Evolutionary conservation across 352 stramenopile species (phyloP).

Genomic region (Blastocystis sp.): DNA sequence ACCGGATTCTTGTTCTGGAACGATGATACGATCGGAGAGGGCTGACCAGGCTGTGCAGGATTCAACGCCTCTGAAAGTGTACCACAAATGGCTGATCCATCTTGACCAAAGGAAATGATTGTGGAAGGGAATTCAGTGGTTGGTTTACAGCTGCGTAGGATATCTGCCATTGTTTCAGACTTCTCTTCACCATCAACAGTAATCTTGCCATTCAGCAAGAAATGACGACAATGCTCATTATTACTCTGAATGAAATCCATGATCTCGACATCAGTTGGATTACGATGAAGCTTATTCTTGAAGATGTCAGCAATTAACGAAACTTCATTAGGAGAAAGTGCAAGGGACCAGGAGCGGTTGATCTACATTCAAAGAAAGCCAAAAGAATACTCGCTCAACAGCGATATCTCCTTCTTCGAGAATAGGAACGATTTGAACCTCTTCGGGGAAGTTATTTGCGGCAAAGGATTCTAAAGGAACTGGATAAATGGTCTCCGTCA

Average conservation of each 20-base stretch:
- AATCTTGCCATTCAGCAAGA: conserved; percentile 98
- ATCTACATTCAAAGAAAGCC: background rate
- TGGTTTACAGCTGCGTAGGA: conserved; percentile 93
- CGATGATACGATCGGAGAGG: conserved; percentile 71
- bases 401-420: conserved; percentile 84
- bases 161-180: conserved; percentile 90
- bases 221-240: conserved; percentile 97
- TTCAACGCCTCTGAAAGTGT: conserved; percentile 79
- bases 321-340: conserved; percentile 70
- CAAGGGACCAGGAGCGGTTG: conserved; percentile 28
- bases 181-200: conserved; percentile 91
- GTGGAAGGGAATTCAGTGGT: conserved; percentile 81
- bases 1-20: conserved; percentile 84
- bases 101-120: conserved; percentile 98
- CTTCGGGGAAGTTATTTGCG: conserved; percentile 73
- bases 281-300: conserved; percentile 86
- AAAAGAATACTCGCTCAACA: conserved; percentile 78
- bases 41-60: conserved; percentile 70
- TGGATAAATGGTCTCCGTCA: conserved; percentile 94
- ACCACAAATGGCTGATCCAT: conserved; percentile 90
- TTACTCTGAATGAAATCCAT: conserved; percentile 95
- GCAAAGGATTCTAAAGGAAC: conserved; percentile 81
- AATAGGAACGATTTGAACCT: conserved; percentile 83
- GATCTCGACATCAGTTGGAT: conserved; percentile 97
- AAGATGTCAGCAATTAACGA: conserved; percentile 78